Evolutionary conservation across 1,284 basidiomycete genomes (phyloP).

Genomic region (Puccinia coronata): DNA sequence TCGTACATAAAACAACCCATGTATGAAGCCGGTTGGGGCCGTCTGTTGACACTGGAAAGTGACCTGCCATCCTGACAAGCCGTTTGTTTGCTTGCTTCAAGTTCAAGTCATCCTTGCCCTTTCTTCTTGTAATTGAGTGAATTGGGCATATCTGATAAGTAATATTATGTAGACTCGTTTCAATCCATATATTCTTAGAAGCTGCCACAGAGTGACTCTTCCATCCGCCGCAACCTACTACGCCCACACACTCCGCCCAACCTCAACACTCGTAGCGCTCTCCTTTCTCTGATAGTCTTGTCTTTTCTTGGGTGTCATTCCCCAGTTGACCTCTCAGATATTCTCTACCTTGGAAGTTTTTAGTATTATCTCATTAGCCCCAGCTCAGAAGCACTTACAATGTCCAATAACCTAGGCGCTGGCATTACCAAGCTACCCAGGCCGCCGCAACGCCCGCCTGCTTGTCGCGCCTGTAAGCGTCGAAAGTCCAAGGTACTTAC

Average conservation of each 20-base stretch:
- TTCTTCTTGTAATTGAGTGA: conserved; percentile 17
- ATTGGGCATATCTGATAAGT: background rate
- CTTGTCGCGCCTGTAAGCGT: conserved; percentile 49
- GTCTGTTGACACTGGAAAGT: background rate
- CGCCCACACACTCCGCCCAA: background rate
- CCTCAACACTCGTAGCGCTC: background rate
- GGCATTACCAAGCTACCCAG: conserved; percentile 24
- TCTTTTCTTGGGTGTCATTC: background rate
- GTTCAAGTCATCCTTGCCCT: conserved; percentile 27
- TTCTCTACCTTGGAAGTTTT: background rate
- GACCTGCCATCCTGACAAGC: conserved; percentile 1
- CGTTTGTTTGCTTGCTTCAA: conserved; percentile 18
- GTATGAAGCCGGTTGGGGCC: background rate
- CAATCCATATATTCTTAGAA: conserved; percentile 5
- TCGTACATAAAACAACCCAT: background rate
- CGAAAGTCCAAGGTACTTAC: conserved; percentile 49
- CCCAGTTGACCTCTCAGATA: background rate
- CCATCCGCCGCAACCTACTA: background rate
- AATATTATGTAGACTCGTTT: background rate
- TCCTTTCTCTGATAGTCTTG: background rate
- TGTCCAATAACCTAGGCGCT: background rate
- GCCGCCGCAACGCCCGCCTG: conserved; percentile 48
- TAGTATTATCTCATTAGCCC: background rate
- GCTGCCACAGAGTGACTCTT: background rate
- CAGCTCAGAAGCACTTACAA: background rate